phyloP scores from a whole-genome alignment of 768 basidiomycete species.

The Phanerochaete carnosa region DNA sequence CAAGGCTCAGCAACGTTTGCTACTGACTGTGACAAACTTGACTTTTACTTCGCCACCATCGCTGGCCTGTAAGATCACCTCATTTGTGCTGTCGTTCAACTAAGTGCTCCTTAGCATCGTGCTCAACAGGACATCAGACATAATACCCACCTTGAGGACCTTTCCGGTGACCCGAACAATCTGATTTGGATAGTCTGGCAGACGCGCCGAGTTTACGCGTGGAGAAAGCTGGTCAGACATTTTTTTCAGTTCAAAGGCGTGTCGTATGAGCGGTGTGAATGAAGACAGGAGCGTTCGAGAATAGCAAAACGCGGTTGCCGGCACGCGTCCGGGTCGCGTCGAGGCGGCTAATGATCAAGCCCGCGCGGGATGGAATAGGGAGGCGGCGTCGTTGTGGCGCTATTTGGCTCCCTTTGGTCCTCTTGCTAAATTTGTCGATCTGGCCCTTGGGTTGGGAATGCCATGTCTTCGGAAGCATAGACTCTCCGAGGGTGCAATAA shows the following conservation, averaged over 20 bases:
- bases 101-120: neutral
- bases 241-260: neutral
- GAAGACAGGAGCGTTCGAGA: neutral
- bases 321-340: neutral
- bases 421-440: neutral
- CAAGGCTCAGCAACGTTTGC: neutral
- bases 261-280: neutral
- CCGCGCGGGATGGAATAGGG: neutral
- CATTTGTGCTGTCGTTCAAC: slow-evolving; percentile 1
- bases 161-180: slow-evolving; percentile 1
- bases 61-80: slow-evolving; percentile 1
- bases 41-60: slow-evolving; percentile 4
- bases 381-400: slow-evolving; percentile 1
- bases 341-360: neutral
- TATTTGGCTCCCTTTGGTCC: neutral
- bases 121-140: neutral
- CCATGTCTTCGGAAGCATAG: neutral
- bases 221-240: neutral
- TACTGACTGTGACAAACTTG: neutral
- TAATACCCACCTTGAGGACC: slow-evolving; percentile 1
- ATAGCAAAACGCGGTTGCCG: neutral
- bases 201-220: slow-evolving; percentile 6
- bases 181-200: neutral
- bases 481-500: too few species aligned
- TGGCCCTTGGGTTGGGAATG: neutral